Evolutionary conservation across 345 rosid genomes (phyloP), one percentile per base, ranked within the genome.

Genomic region (Tarenaya hassleriana): DNA sequence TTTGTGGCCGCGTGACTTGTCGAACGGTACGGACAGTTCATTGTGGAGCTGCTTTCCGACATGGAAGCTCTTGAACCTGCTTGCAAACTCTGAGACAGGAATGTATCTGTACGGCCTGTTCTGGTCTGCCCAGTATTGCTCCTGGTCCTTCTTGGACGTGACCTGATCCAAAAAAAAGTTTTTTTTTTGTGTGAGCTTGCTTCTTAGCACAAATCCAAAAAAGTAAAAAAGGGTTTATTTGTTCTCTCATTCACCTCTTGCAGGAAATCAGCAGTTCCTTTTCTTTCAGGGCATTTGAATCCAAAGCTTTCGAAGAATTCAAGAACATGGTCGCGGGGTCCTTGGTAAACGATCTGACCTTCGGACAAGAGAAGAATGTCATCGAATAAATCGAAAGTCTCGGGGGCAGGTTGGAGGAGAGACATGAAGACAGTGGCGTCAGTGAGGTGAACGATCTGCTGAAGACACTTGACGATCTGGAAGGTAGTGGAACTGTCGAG

Each of bases 81-180:
- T 39, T 1, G 74, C 76, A 49, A 87, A 81, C 37, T 83, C 89
- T 0, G 74, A 17, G 7, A 83, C 89, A 47, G 85, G 27, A 15
- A 77, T 51, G 63, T 66, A 83, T 37, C 72, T 59, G 62, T 83
- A 87, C 0, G 83, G 85, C 34, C 34, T 73, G 44, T 4, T 67
- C 52, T 62, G 67, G 48, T 87, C 80, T 21, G 64, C 74, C 87
- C 89, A 83, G 27, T 83, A 87, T 49, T 81, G 96, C 31, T 81
- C 82, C 60, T 87, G 94, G 66, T 87, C 94, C 66, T 87, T 87
- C 61, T 60, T 79, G 18, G 89, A 87, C 13, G 89, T 77, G 34
- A 87, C 94, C 95, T 87, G 69, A 56, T 62, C 8, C 47, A 67
- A 51, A 54, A 8, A 41, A 33, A 7, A 51, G 24, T 18, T 44